These are phyloP conservation scores for Diospyros kaki DNA, from an alignment of 148 eudicot species.

Conservation along the genomic window DNA sequence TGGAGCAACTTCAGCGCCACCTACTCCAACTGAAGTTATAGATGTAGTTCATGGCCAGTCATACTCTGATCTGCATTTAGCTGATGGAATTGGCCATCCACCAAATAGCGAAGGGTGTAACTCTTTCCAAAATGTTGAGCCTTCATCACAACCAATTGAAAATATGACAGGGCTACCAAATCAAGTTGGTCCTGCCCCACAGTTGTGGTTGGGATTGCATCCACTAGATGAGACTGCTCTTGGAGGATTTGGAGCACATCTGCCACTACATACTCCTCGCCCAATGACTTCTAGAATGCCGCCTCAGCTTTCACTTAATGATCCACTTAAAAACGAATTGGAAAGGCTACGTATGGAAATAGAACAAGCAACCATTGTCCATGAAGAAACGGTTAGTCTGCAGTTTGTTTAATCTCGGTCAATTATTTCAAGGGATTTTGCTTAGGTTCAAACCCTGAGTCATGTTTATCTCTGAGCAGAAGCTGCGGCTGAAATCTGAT, in stretches of 20 bases:
- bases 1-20: conserved; percentile 15
- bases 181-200: conserved; percentile 22
- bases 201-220: conserved; percentile 16
- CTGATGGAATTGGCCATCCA: conserved; percentile 2
- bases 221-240: conserved; percentile 15
- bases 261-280: conserved; percentile 20
- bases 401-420: conserved; percentile 8
- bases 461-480: conserved; percentile 40
- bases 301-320: conserved; percentile 19
- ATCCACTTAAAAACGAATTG: conserved; percentile 65
- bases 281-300: conserved; percentile 19
- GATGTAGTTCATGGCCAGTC: conserved; percentile 10
- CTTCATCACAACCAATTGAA: conserved; percentile 10
- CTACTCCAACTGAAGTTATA: conserved; percentile 2
- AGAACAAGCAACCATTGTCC: conserved; percentile 28
- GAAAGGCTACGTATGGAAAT: conserved; percentile 45
- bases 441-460: background rate
- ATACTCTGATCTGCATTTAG: conserved; percentile 6
- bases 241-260: conserved; percentile 17
- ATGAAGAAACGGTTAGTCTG: conserved; percentile 53
- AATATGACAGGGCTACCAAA: conserved; percentile 11
- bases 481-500: conserved; percentile 42
- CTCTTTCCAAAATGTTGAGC: conserved; percentile 14
- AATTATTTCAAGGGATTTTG: background rate
- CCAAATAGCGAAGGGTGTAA: conserved; percentile 16